A percentile compares a stretch with the other conserved stretches of the same genome.
These are phyloP conservation scores for Leishmania martiniquensis DNA, from an alignment of 208 protist genomes.

Conservation along the genomic window DNA sequence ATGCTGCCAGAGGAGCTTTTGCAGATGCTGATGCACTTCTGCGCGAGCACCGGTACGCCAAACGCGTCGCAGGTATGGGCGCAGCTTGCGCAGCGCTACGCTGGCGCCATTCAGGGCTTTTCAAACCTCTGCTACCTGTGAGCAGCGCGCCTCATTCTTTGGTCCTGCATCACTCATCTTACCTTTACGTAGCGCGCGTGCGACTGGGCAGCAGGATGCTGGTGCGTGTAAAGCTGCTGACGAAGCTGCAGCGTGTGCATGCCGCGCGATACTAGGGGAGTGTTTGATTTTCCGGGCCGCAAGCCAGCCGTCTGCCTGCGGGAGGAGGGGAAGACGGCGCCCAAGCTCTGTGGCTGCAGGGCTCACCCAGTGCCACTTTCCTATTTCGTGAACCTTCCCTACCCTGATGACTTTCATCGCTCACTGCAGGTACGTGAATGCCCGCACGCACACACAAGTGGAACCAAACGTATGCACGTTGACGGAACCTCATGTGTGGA, in stretches of 20 bases:
- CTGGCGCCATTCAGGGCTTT: slow-evolving; percentile 51
- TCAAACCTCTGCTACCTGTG: slow-evolving; percentile 65
- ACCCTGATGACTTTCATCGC: too few species aligned
- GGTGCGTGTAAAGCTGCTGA: not conserved
- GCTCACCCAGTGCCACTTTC: not conserved
- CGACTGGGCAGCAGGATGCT: not conserved
- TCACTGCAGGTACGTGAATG: too few species aligned
- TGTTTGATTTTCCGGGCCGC: too few species aligned
- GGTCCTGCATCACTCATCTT: not conserved
- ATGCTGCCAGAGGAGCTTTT: slow-evolving; percentile 51
- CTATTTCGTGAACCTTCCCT: too few species aligned
- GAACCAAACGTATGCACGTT: not conserved
- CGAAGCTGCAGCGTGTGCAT: not conserved
- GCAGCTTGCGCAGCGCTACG: slow-evolving; percentile 43
- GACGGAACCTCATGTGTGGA: not conserved
- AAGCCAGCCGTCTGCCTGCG: not conserved
- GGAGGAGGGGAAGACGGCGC: too few species aligned
- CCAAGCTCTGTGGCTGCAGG: slow-evolving; percentile 5
- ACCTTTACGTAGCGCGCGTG: not conserved
- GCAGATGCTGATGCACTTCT: slow-evolving; percentile 50
- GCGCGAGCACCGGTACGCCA: slow-evolving; percentile 44
- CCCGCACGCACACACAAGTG: not conserved
- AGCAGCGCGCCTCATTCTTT: not conserved
- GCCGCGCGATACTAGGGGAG: not conserved
- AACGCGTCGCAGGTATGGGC: slow-evolving; percentile 45